Evolutionary conservation across 805 yeast genomes (phyloP), one percentile per base, ranked within the genome.

Genomic region (Kodamaea leandrae): DNA sequence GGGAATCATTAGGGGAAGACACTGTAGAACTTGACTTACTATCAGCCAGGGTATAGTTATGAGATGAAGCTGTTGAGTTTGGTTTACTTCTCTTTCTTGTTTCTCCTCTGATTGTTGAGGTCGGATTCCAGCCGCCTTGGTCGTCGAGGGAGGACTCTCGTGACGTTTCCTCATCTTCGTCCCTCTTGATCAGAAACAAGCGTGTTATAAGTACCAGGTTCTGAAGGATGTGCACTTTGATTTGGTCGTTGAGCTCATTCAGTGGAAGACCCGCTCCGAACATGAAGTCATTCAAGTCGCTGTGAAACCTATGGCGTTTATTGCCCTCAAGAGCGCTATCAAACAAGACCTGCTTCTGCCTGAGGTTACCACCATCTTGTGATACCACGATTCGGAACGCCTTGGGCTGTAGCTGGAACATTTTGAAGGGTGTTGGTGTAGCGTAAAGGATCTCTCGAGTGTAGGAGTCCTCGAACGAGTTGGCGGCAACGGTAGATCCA

Each of bases 261-360:
- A 74, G 59, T 6, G 78, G 76, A 23, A 77, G 58, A 0, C 82
- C 82, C 38, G 76, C 71, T 9, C 83, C 83, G 55, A 77, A 77
- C 76, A 77, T 74, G 48, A 68, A 74, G 42, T 72, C 73, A 19
- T 74, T 67, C 15, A 77, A 49, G 44, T 77, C 81, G 41, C 58
- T 60, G 16, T 62, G 47, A 13, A 71, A 63, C 46, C 76, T 79
- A 40, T 65, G 61, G 2, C 59, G 28, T 28, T 39, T 39, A 15
- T 36, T 36, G 18, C 38, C 20, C 5, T 70, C 71, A 12, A 46
- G 47, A 15, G 57, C 57, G 6, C 77, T 64, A 54, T 77, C 82
- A 49, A 58, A 74, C n/a, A 77, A 55, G 2, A 69, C 66, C 47
- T 72, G 78, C 45, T 75, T 77, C 1, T 68, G 53, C 13, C 79